These are phyloP conservation scores for Phytophthora idaei DNA, from an alignment of 352 stramenopile species.

Conservation along the genomic window DNA sequence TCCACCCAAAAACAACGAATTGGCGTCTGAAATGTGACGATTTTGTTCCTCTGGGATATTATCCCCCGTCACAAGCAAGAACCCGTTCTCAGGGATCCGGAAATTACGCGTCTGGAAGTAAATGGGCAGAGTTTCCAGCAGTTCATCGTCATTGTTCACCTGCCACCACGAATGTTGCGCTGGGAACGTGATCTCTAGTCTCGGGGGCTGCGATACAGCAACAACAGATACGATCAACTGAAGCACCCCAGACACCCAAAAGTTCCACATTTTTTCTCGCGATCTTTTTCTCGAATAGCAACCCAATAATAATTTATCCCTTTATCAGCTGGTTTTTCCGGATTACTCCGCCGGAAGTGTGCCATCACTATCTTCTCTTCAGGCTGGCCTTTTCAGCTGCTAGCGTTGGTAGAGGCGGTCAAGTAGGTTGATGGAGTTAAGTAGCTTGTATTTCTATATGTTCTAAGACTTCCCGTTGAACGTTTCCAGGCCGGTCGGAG, in stretches of 20 bases:
- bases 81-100: conserved; percentile 44
- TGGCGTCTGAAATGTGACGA: conserved; percentile 11
- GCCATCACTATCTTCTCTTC: too few species aligned
- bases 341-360: too few species aligned
- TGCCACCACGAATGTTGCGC: conserved; percentile 43
- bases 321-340: neutral
- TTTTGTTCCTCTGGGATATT: conserved; percentile 30
- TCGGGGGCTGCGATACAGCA: neutral
- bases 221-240: neutral
- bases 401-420: too few species aligned
- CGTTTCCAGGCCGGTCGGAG: too few species aligned
- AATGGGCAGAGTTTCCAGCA: conserved; percentile 25
- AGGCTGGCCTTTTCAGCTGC: too few species aligned
- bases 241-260: neutral
- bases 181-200: conserved; percentile 40
- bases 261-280: neutral
- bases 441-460: too few species aligned
- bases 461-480: too few species aligned
- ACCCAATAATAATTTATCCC: neutral
- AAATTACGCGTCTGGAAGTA: conserved; percentile 41
- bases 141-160: conserved; percentile 19
- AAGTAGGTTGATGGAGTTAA: too few species aligned
- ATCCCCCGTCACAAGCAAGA: conserved; percentile 42
- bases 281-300: neutral
- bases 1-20: conserved; percentile 23